Evolutionary conservation across 495 filamentous ascomycete genomes (phyloP).

Genomic region (Podospora pseudopauciseta): DNA sequence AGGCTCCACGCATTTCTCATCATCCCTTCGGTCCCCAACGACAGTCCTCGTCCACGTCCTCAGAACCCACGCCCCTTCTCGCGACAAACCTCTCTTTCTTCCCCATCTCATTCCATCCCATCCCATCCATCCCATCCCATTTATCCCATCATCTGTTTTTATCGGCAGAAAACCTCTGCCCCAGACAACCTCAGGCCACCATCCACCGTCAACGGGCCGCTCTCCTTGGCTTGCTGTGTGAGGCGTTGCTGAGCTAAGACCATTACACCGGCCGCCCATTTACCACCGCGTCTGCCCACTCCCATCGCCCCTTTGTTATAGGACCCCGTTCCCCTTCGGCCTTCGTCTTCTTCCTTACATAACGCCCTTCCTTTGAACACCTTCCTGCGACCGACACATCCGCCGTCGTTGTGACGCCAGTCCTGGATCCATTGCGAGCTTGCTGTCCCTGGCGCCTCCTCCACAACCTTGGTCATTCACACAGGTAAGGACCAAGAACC

Average conservation of each 20-base stretch:
- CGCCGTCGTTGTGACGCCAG: slow-evolving; percentile 7
- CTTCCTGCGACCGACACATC: not conserved
- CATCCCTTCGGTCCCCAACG: slow-evolving; percentile 15
- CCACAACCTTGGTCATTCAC: not conserved
- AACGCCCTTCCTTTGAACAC: not conserved
- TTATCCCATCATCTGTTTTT: slow-evolving; percentile 11
- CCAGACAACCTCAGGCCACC: not conserved
- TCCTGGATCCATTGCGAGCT: slow-evolving; percentile 1
- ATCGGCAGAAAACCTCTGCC: slow-evolving; percentile 9
- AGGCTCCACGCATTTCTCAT: slow-evolving; percentile 35
- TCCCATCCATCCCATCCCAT: slow-evolving; percentile 11
- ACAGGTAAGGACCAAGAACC: not conserved
- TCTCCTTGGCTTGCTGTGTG: not conserved
- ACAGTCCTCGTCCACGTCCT: not conserved
- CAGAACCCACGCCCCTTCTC: slow-evolving; percentile 13
- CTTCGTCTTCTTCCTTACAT: slow-evolving; percentile 12
- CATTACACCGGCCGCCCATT: not conserved
- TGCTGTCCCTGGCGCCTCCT: slow-evolving; percentile 9
- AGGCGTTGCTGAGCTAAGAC: slow-evolving; percentile 12
- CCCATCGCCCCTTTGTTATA: slow-evolving; percentile 13
- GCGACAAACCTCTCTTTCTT: slow-evolving; percentile 17
- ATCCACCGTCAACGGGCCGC: not conserved
- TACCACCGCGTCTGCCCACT: slow-evolving; percentile 1
- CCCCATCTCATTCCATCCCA: slow-evolving; percentile 14
- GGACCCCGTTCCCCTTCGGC: slow-evolving; percentile 17